These are phyloP conservation scores for Hyaloperonospora arabidopsidis DNA, from an alignment of 352 stramenopile genomes.

Conservation along the genomic window DNA sequence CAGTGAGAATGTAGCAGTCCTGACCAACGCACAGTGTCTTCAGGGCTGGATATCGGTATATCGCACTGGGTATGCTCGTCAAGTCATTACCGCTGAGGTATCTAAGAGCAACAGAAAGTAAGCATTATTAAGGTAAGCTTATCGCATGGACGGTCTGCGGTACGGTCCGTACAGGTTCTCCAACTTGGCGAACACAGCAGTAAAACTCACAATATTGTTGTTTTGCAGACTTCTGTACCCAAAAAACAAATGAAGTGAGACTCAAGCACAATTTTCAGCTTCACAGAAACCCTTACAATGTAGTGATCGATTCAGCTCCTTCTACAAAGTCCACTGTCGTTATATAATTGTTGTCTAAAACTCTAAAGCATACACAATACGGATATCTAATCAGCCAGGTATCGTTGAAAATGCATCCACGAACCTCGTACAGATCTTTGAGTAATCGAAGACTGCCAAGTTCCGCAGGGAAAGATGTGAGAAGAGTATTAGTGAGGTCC, in stretches of 20 bases:
- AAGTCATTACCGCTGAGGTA: conserved; percentile 48
- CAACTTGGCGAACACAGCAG: conserved; percentile 45
- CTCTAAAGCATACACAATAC: no score
- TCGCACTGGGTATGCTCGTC: conserved; percentile 32
- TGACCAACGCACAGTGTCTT: conserved; percentile 29
- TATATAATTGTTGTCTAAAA: conserved; percentile 19
- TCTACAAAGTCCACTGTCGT: conserved; percentile 12
- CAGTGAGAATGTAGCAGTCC: not conserved
- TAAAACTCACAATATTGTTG: conserved; percentile 46
- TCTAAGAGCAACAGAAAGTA: conserved; percentile 34
- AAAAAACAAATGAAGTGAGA: no score
- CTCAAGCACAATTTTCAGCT: no score
- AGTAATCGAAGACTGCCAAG: conserved; percentile 30
- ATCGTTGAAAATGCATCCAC: no score
- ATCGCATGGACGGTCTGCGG: conserved; percentile 41
- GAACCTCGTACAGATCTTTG: conserved; percentile 21
- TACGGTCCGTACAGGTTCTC: conserved; percentile 40
- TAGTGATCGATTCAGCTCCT: conserved; percentile 5
- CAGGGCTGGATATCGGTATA: conserved; percentile 44
- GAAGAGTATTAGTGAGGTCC: conserved; percentile 28
- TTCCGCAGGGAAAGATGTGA: conserved; percentile 24
- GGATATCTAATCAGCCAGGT: no score
- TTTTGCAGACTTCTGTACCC: conserved; percentile 33
- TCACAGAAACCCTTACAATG: not conserved
- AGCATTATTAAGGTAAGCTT: conserved; percentile 43